Evolutionary conservation across 768 basidiomycete genomes (phyloP).

Genomic region (Lyophyllum atratum): DNA sequence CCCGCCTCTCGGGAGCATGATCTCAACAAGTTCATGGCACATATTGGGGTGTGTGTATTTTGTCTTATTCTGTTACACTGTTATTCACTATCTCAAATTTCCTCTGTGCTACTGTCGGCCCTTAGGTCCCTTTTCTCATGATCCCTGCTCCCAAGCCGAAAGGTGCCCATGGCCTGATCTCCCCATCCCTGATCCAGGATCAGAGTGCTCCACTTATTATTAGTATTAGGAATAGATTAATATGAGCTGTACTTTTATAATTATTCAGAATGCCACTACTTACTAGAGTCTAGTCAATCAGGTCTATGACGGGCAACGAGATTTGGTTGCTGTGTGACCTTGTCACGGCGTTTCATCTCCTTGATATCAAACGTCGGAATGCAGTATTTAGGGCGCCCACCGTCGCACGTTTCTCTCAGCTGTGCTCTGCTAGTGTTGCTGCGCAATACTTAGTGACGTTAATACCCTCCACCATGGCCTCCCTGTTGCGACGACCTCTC

Average conservation of each 20-base stretch:
- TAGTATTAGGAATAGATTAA: slow-evolving; percentile 3
- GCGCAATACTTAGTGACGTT: slow-evolving; percentile 16
- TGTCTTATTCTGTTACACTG: slow-evolving; percentile 1
- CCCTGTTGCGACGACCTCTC: slow-evolving; percentile 28
- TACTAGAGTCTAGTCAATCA: not conserved
- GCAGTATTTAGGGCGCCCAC: slow-evolving; percentile 1
- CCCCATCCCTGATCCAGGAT: slow-evolving; percentile 24
- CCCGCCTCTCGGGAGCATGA: slow-evolving; percentile 34
- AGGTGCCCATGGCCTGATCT: slow-evolving; percentile 18
- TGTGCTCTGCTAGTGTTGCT: slow-evolving; percentile 23
- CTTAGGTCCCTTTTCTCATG: slow-evolving; percentile 44
- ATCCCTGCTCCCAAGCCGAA: slow-evolving; percentile 38
- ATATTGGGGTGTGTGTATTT: slow-evolving; percentile 46
- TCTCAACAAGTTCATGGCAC: slow-evolving; percentile 47
- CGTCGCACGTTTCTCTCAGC: slow-evolving; percentile 4
- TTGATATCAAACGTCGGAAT: not conserved
- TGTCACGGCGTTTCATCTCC: slow-evolving; percentile 7
- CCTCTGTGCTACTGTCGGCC: not conserved
- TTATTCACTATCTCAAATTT: not conserved
- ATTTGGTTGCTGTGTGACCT: not conserved
- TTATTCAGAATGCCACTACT: not conserved
- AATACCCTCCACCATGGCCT: slow-evolving; percentile 17
- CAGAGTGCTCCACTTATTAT: slow-evolving; percentile 20
- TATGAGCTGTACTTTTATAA: not conserved
- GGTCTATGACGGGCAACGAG: not conserved